These are phyloP conservation scores for Betula pendula DNA, from an alignment of 306 rosid genomes.

Conservation along the genomic window DNA sequence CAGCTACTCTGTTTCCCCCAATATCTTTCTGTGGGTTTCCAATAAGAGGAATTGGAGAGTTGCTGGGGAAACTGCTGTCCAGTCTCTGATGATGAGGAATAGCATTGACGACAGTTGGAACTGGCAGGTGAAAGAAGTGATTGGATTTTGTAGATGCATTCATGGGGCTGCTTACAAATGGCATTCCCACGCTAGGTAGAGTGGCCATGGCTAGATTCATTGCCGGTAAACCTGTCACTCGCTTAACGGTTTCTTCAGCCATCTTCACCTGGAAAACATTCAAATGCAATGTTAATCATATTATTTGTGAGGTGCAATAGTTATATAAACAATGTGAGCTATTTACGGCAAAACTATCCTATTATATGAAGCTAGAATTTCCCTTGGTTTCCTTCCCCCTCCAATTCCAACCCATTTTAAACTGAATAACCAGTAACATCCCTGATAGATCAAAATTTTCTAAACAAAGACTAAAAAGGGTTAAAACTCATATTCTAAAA, in stretches of 20 bases:
- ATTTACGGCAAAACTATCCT: too few relatives aligned
- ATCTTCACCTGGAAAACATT: constrained; percentile 50
- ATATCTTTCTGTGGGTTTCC: constrained; percentile 33
- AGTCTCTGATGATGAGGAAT: constrained; percentile 37
- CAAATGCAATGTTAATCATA: neutral
- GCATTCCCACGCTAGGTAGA: constrained; percentile 26
- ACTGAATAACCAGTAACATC: neutral
- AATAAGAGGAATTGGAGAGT: constrained; percentile 20
- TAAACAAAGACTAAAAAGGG: neutral
- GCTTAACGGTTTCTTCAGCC: constrained; percentile 57
- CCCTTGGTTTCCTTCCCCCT: neutral
- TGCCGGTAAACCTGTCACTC: constrained; percentile 54
- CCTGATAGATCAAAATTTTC: neutral
- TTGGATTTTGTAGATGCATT: constrained; percentile 30
- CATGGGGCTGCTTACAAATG: constrained; percentile 21
- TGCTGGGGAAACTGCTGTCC: constrained; percentile 29
- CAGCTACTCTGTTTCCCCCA: constrained; percentile 36
- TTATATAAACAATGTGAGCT: too few relatives aligned
- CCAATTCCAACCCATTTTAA: neutral
- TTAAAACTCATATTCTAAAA: neutral
- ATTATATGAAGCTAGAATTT: too few relatives aligned
- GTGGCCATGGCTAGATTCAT: constrained; percentile 49
- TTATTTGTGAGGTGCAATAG: neutral
- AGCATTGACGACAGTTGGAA: constrained; percentile 23
- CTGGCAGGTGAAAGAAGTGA: constrained; percentile 45